Percentiles rank a stretch among this genome's conserved stretches.
Conservation (phyloP, 352 stramenopile species). For the Pelagophyceae sp. region DNA sequence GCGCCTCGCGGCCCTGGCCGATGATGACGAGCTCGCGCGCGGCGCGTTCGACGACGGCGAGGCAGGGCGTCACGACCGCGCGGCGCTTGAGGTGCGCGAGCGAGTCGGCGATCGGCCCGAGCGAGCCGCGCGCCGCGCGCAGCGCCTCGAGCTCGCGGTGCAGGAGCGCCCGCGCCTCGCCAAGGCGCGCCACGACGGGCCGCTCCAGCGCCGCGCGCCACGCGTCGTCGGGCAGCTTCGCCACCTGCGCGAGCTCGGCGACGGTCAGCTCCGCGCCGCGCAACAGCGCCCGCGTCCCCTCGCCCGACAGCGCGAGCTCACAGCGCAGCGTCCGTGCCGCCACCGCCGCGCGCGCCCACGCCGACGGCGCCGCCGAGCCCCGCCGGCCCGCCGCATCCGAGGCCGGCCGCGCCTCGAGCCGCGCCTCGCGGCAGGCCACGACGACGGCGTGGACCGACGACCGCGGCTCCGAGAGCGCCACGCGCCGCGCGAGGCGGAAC, state of each 20-base stretch:
- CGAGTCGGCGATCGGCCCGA: neutral
- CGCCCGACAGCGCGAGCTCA: slow-evolving; percentile 9
- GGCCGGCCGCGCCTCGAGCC: neutral
- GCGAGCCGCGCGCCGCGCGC: too few relatives aligned
- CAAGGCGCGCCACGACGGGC: neutral
- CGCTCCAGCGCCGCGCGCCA: neutral
- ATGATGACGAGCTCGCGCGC: neutral
- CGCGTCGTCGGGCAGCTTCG: slow-evolving; percentile 1
- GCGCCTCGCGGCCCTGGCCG: too few relatives aligned
- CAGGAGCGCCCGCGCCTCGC: neutral
- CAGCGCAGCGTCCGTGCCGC: neutral
- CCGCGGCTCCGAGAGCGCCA: neutral
- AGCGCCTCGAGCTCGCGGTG: neutral
- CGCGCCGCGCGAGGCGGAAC: slow-evolving; percentile 2
- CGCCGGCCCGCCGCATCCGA: neutral
- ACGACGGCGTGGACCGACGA: neutral
- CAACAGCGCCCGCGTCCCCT: slow-evolving; percentile 1
- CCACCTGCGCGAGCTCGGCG: neutral
- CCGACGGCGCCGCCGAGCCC: neutral
- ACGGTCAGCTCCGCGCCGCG: neutral
- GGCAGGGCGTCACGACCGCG: neutral
- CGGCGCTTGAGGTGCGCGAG: neutral
- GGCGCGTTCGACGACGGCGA: neutral
- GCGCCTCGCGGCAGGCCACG: slow-evolving; percentile 9
- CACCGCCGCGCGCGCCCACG: neutral